phyloP scores from a whole-genome alignment of 306 rosid genomes.

The Parietaria judaica region DNA sequence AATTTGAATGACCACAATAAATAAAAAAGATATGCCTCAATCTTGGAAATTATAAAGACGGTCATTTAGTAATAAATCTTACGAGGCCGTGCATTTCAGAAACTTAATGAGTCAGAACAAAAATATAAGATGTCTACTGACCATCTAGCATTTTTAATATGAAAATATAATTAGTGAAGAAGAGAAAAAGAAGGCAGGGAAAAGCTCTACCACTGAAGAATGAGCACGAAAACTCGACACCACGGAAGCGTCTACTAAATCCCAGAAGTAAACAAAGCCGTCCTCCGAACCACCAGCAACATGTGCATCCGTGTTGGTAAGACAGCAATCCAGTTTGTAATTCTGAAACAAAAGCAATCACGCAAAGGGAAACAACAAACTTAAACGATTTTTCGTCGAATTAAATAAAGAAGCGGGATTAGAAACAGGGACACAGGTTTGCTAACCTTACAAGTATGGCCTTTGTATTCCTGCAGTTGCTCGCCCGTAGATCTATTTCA shows the following conservation, averaged over 20 bases:
- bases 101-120: neutral
- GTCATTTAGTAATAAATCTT: no score
- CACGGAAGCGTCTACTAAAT: conserved; percentile 81
- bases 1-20: no score
- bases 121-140: conserved; percentile 6
- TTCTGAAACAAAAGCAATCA: conserved; percentile 39
- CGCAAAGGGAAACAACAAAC: neutral
- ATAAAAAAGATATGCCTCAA: no score
- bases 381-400: neutral
- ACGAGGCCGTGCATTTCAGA: no score
- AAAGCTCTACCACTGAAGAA: conserved; percentile 59
- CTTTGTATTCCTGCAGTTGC: conserved; percentile 74
- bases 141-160: conserved; percentile 7
- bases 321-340: conserved; percentile 88
- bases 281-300: conserved; percentile 91
- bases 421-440: conserved; percentile 15
- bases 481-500: conserved; percentile 71
- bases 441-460: conserved; percentile 80
- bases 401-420: conserved; percentile 7
- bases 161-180: neutral
- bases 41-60: no score
- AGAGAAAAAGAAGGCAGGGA: neutral
- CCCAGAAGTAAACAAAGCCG: conserved; percentile 84
- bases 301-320: conserved; percentile 82
- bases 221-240: conserved; percentile 78